A percentile compares a stretch with the other conserved stretches of the same genome.
Evolutionary conservation across 495 filamentous ascomycete species (phyloP).

Genomic region (Lindgomyces ingoldianus): DNA sequence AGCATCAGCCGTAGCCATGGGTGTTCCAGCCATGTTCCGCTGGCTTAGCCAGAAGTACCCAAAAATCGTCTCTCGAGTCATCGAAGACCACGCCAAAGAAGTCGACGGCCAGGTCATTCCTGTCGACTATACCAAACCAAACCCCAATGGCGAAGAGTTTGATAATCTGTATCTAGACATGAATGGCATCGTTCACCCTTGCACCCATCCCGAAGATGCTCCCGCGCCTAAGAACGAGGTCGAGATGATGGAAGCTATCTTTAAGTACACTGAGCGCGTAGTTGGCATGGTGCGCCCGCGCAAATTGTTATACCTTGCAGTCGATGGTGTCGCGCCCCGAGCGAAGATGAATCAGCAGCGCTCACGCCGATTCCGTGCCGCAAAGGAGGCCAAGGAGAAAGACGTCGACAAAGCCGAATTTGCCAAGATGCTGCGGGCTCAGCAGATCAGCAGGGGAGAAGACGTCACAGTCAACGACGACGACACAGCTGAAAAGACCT

Average conservation of each 20-base stretch:
- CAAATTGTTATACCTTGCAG: slow-evolving; percentile 94
- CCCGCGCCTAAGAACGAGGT: slow-evolving; percentile 90
- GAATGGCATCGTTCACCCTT: slow-evolving; percentile 99
- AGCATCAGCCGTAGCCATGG: slow-evolving; percentile 60
- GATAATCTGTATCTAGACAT: slow-evolving; percentile 99
- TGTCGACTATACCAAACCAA: slow-evolving; percentile 77
- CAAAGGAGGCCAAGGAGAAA: slow-evolving; percentile 91
- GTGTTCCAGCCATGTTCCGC: slow-evolving; percentile 89
- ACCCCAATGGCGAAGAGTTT: slow-evolving; percentile 96
- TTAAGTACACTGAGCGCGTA: slow-evolving; percentile 95
- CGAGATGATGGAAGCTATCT: slow-evolving; percentile 99
- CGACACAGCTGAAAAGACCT: slow-evolving; percentile 82
- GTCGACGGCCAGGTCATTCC: slow-evolving; percentile 81
- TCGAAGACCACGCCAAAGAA: slow-evolving; percentile 77
- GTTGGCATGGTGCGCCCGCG: slow-evolving; percentile 97
- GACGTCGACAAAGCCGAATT: slow-evolving; percentile 88
- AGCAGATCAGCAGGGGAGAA: slow-evolving; percentile 45
- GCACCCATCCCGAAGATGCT: slow-evolving; percentile 93
- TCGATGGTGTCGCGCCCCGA: slow-evolving; percentile 91
- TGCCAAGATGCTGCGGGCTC: slow-evolving; percentile 73
- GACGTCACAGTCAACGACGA: slow-evolving; percentile 57
- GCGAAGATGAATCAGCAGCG: slow-evolving; percentile 99
- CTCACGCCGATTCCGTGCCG: slow-evolving; percentile 85
- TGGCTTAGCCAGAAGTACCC: slow-evolving; percentile 96
- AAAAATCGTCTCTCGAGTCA: slow-evolving; percentile 89